These are phyloP conservation scores for Fusarium duplospermum DNA, from an alignment of 2,329 filamentous ascomycete genomes.

Conservation along the genomic window DNA sequence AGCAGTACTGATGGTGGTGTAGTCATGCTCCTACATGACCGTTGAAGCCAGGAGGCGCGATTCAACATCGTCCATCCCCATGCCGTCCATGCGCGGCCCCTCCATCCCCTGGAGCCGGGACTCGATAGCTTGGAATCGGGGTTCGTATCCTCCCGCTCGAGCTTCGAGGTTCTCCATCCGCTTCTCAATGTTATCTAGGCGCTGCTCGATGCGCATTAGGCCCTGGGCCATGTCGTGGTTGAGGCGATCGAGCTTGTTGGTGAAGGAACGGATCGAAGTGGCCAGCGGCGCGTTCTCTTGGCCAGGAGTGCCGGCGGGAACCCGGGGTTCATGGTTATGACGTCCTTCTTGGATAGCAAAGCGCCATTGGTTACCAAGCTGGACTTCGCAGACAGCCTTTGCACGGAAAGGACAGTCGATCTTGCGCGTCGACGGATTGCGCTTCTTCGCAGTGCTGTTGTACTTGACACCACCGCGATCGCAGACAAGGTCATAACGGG, in stretches of 20 bases:
- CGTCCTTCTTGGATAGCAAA: constrained; percentile 70
- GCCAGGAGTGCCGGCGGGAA: constrained; percentile 64
- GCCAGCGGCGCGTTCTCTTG: constrained; percentile 69
- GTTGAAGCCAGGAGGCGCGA: constrained; percentile 56
- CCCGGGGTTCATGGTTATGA: constrained; percentile 71
- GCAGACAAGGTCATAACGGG: constrained; percentile 72
- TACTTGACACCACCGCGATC: constrained; percentile 74
- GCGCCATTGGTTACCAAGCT: constrained; percentile 72
- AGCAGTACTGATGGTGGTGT: constrained; percentile 15
- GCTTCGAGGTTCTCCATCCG: constrained; percentile 66
- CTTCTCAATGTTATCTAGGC: constrained; percentile 64
- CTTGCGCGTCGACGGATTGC: constrained; percentile 72
- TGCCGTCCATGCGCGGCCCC: constrained; percentile 55
- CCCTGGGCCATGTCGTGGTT: constrained; percentile 67
- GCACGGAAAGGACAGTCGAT: constrained; percentile 73
- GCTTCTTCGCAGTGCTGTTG: constrained; percentile 73
- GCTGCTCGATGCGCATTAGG: constrained; percentile 62
- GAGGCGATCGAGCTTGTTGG: constrained; percentile 70
- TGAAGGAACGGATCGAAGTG: constrained; percentile 68
- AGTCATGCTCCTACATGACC: constrained; percentile 54
- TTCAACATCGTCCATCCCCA: constrained; percentile 60
- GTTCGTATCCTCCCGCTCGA: constrained; percentile 56
- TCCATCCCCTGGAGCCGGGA: constrained; percentile 56
- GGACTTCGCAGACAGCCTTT: constrained; percentile 73
- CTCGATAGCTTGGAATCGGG: constrained; percentile 59